These are phyloP conservation scores for Fusarium longipes DNA, from an alignment of 2,329 filamentous ascomycete genomes.

Conservation along the genomic window DNA sequence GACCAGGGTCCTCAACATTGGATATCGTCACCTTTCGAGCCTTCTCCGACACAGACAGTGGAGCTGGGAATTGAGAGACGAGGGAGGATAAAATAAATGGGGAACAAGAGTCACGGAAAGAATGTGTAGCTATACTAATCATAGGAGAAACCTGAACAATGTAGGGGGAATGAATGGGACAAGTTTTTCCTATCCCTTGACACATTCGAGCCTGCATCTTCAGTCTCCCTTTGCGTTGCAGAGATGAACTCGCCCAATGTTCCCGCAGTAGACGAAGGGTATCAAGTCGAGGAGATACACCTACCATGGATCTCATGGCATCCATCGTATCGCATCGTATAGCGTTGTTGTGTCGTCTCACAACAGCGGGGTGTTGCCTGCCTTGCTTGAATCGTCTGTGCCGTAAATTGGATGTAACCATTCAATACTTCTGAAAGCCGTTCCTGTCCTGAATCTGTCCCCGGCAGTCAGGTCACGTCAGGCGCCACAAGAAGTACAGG, in stretches of 20 bases:
- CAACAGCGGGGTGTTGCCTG: background rate
- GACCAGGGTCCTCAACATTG: conserved; percentile 30
- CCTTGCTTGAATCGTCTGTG: background rate
- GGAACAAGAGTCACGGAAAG: conserved; percentile 21
- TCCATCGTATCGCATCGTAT: background rate
- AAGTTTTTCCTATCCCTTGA: conserved; percentile 17
- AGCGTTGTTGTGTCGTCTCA: conserved; percentile 11
- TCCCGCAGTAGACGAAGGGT: no score
- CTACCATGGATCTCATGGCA: background rate
- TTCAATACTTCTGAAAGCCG: background rate
- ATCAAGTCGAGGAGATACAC: background rate
- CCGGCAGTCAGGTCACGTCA: conserved; percentile 38
- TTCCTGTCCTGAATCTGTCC: conserved; percentile 10
- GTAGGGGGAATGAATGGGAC: conserved; percentile 8
- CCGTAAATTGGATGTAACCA: conserved; percentile 8
- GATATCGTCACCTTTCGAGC: conserved; percentile 15
- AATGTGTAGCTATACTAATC: conserved; percentile 16
- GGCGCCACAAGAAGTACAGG: conserved; percentile 29
- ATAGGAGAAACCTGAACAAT: conserved; percentile 21
- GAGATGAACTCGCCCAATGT: no score
- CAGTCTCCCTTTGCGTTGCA: conserved; percentile 11
- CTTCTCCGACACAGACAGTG: conserved; percentile 23
- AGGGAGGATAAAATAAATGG: conserved; percentile 13
- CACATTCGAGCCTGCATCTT: background rate
- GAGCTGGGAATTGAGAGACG: background rate